Conservation (phyloP, 441 rosid genomes). For the Brassica balearica region DNA sequence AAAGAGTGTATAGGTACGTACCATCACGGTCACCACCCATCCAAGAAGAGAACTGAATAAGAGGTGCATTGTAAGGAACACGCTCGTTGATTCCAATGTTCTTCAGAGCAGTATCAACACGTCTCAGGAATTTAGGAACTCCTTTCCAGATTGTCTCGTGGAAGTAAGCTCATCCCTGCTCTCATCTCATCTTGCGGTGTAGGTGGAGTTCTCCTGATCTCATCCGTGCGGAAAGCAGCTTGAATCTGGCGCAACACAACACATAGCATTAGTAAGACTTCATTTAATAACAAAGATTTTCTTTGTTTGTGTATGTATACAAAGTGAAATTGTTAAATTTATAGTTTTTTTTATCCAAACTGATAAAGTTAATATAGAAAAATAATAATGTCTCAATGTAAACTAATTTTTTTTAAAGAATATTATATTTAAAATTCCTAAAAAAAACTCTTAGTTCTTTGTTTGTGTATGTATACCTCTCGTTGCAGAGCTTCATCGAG, state of each 20-base stretch:
- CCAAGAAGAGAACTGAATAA: slow-evolving; percentile 96
- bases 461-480: slow-evolving; percentile 55
- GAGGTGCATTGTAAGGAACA: slow-evolving; percentile 89
- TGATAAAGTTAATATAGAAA: too few relatives aligned
- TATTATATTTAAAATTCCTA: too few relatives aligned
- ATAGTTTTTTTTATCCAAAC: too few relatives aligned
- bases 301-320: neutral
- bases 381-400: too few relatives aligned
- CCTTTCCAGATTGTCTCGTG: slow-evolving; percentile 78
- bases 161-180: slow-evolving; percentile 73
- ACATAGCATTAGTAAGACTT: slow-evolving; percentile 3
- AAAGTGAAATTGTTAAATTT: too few relatives aligned
- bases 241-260: slow-evolving; percentile 51
- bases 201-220: slow-evolving; percentile 68
- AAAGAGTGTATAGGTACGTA: slow-evolving; percentile 33
- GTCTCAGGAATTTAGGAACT: slow-evolving; percentile 67
- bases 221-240: slow-evolving; percentile 75
- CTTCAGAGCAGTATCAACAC: slow-evolving; percentile 76
- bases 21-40: slow-evolving; percentile 99
- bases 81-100: slow-evolving; percentile 82
- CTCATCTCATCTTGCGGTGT: slow-evolving; percentile 79
- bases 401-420: too few relatives aligned
- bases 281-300: neutral
- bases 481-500: slow-evolving; percentile 94
- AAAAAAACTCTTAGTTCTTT: neutral